Conservation (phyloP, 257 asterid species). For the Solanum ossicruentum region DNA sequence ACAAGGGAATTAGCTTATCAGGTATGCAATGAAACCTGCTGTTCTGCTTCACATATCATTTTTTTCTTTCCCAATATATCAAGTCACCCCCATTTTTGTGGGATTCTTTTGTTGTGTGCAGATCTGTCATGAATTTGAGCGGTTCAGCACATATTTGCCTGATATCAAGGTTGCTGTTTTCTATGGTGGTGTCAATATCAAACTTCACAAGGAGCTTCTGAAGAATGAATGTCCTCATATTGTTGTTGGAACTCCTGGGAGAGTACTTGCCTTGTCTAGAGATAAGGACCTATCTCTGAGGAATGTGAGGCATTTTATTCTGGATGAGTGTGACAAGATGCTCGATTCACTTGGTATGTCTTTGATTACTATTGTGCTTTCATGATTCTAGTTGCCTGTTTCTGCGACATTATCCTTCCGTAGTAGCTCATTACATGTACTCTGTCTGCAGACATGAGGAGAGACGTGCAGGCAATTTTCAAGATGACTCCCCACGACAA, state of each 20-base stretch:
- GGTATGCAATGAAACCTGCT: conserved; percentile 17
- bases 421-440: not conserved
- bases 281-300: conserved; percentile 61
- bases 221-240: conserved; percentile 93
- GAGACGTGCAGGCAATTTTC: conserved; percentile 89
- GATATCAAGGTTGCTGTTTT: conserved; percentile 81
- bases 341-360: conserved; percentile 81
- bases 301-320: conserved; percentile 83
- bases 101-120: conserved; percentile 9
- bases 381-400: not conserved
- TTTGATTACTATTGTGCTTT: not conserved
- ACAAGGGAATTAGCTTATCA: conserved; percentile 89
- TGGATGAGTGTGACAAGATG: conserved; percentile 95
- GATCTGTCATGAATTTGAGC: conserved; percentile 88
- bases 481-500: conserved; percentile 92
- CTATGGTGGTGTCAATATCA: conserved; percentile 81
- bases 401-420: not conserved
- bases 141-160: conserved; percentile 73
- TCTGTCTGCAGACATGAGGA: conserved; percentile 61
- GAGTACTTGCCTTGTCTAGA: conserved; percentile 71
- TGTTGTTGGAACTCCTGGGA: conserved; percentile 93
- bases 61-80: not conserved
- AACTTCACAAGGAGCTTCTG: conserved; percentile 70
- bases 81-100: not conserved
- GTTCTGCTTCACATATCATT: not conserved